Conservation (phyloP, 768 basidiomycete species). For the Mycena filopes region DNA sequence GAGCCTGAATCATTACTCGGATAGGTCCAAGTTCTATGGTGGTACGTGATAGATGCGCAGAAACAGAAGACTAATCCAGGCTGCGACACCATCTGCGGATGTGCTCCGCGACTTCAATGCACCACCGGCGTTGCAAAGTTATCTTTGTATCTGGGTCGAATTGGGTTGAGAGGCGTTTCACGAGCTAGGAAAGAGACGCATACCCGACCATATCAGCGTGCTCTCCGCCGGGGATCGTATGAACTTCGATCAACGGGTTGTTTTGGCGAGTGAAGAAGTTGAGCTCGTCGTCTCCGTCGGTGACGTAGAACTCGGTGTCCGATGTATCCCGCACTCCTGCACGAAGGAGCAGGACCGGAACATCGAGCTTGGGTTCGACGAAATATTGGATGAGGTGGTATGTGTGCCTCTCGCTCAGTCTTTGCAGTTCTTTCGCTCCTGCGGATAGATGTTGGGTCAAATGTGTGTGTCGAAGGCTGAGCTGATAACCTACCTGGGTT, state of each 20-base stretch:
- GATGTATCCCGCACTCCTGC: constrained; percentile 15
- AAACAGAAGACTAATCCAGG: constrained; percentile 4
- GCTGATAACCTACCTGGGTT: not conserved
- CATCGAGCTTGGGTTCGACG: constrained; percentile 5
- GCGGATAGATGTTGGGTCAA: not conserved
- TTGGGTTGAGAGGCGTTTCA: not conserved
- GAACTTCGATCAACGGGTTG: not conserved
- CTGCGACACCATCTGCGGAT: constrained; percentile 10
- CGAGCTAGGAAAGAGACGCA: not conserved
- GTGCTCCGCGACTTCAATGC: constrained; percentile 6
- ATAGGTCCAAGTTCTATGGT: not conserved
- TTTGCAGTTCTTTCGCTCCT: constrained; percentile 17
- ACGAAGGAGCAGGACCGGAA: constrained; percentile 10
- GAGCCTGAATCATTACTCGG: not conserved
- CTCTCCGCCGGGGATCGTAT: constrained; percentile 4
- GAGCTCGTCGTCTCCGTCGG: constrained; percentile 18
- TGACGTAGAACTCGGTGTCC: constrained; percentile 2
- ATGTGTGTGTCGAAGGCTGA: too few species aligned
- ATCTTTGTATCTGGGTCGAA: constrained; percentile 5
- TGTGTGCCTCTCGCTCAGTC: constrained; percentile 10
- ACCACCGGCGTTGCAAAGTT: constrained; percentile 11
- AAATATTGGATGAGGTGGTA: constrained; percentile 14
- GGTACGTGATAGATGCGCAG: not conserved
- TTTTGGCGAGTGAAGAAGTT: constrained; percentile 19
- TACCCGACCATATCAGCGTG: constrained; percentile 9